A percentile compares a stretch with the other conserved stretches of the same genome.
phyloP scores from a whole-genome alignment of 257 asterid species.

The Fraxinus anomala region DNA sequence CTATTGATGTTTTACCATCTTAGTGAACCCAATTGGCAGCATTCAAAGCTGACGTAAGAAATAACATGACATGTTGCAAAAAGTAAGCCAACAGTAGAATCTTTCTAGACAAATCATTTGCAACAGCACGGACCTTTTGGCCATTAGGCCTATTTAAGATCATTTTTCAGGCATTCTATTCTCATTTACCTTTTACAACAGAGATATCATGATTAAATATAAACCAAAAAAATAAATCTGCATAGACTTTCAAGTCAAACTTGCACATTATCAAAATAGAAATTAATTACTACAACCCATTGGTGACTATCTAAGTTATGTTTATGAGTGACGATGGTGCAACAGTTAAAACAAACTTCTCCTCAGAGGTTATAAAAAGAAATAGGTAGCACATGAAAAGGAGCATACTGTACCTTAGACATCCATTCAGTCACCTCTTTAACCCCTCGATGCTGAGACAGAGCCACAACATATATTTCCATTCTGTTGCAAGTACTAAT shows the following conservation, averaged over 20 bases:
- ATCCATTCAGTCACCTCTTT: conserved; percentile 61
- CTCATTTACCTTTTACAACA: not conserved
- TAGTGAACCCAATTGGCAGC: too few species aligned
- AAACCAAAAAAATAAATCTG: not conserved
- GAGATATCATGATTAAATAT: not conserved
- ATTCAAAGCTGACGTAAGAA: too few species aligned
- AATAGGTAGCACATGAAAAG: not conserved
- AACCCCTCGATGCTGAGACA: conserved; percentile 55
- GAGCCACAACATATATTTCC: conserved; percentile 50
- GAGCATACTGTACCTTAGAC: conserved; percentile 44
- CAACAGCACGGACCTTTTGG: not conserved
- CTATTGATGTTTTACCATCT: too few species aligned
- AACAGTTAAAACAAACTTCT: not conserved
- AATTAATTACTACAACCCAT: not conserved
- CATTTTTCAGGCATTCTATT: too few species aligned
- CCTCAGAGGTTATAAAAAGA: not conserved
- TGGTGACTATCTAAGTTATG: not conserved
- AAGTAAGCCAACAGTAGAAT: too few species aligned
- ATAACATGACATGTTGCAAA: too few species aligned
- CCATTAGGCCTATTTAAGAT: not conserved
- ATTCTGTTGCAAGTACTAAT: conserved; percentile 56
- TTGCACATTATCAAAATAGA: not conserved
- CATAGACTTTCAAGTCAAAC: not conserved
- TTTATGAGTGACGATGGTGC: not conserved
- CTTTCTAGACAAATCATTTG: not conserved